Conservation (phyloP, 768 basidiomycete species). For the Kondoa malvinella region DNA sequence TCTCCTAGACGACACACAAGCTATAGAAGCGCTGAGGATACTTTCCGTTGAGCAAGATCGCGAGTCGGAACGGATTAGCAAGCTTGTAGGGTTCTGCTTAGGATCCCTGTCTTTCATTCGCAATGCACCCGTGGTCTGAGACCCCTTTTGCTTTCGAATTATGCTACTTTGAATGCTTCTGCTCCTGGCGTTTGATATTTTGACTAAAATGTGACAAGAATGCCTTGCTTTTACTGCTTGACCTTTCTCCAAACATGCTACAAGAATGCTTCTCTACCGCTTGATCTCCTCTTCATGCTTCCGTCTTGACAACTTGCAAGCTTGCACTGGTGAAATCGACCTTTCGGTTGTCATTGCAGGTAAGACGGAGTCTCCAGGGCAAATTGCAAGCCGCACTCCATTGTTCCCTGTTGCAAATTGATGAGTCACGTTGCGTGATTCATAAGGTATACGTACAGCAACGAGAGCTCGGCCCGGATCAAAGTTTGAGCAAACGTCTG, state of each 20-base stretch:
- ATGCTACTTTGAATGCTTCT: not conserved
- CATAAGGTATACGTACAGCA: not conserved
- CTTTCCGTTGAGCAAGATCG: slow-evolving; percentile 50
- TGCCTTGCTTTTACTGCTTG: not conserved
- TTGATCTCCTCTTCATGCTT: not conserved
- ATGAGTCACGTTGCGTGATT: not conserved
- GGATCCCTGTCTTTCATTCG: slow-evolving; percentile 33
- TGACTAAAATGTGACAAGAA: not conserved
- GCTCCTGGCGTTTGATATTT: not conserved
- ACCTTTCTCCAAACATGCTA: not conserved
- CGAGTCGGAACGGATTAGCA: slow-evolving; percentile 55
- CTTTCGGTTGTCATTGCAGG: not conserved
- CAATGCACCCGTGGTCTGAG: slow-evolving; percentile 1
- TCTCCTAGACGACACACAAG: slow-evolving; percentile 50
- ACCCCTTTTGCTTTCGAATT: not conserved
- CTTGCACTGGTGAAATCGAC: not conserved
- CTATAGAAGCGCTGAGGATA: slow-evolving; percentile 42
- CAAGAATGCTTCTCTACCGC: not conserved
- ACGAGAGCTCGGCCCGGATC: not conserved
- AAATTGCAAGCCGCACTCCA: not conserved
- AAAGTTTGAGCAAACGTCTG: too few species aligned
- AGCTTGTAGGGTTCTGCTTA: slow-evolving; percentile 31
- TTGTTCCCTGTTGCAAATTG: not conserved
- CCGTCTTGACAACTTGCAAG: not conserved
- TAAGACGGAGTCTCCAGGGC: not conserved